Conservation (phyloP, 2,329 filamentous ascomycete genomes). For the Truncatella angustata region DNA sequence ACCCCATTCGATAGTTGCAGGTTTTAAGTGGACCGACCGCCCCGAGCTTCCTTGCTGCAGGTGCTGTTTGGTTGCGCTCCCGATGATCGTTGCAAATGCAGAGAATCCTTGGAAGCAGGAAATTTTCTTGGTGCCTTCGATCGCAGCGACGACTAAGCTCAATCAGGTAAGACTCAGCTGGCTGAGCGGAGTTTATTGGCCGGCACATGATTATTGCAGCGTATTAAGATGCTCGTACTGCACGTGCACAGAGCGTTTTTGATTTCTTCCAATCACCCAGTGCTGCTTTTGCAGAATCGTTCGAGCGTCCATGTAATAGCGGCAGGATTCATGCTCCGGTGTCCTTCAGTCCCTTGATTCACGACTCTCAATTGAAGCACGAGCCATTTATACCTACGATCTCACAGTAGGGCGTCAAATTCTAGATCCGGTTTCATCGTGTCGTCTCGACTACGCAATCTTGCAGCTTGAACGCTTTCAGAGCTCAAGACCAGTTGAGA, state of each 20-base stretch:
- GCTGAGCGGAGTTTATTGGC: not conserved
- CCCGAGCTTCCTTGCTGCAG: no score
- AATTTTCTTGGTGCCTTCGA: conserved; percentile 9
- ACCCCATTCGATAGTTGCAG: no score
- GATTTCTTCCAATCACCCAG: not conserved
- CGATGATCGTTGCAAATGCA: not conserved
- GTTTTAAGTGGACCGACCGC: no score
- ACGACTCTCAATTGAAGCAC: not conserved
- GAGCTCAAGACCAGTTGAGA: not conserved
- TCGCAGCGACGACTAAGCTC: conserved; percentile 1
- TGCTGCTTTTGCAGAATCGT: not conserved
- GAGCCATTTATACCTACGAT: no score
- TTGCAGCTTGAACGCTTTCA: not conserved
- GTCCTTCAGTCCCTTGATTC: not conserved
- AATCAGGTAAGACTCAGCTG: not conserved
- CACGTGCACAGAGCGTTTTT: not conserved
- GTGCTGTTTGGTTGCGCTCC: not conserved
- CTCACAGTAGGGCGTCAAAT: no score
- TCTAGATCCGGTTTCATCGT: not conserved
- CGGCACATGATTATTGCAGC: not conserved
- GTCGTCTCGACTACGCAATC: not conserved
- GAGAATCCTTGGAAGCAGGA: not conserved
- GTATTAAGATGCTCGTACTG: not conserved
- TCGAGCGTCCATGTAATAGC: not conserved
- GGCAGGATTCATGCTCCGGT: not conserved